Evolutionary conservation across 2,329 filamentous ascomycete genomes (phyloP), one percentile per base, ranked within the genome.

Genomic region (Cryphonectria radicalis): DNA sequence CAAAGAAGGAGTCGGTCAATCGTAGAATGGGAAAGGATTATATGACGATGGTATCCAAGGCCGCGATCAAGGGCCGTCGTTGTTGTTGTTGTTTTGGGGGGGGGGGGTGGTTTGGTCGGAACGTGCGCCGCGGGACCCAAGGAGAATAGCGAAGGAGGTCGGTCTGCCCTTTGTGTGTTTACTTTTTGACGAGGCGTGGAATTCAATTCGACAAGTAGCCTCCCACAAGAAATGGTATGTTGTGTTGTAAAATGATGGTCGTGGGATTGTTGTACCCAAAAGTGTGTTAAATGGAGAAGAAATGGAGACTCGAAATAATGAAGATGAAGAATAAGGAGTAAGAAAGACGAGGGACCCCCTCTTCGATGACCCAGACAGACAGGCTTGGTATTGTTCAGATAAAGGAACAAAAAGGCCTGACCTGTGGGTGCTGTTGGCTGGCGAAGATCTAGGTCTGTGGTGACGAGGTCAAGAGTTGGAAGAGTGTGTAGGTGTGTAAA

Each of bases 191-290:
- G 66, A 64, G 62, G 66, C 59, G 66, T 64, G 63, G 72, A 73
- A 72, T 55, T 68, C 72, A 72, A 72, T 72, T 73, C 72, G 66
- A 70, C 70, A 40, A 35, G 63, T n/a, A 67, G 62, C 60, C 42
- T 32, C 66, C 63, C 43, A 60, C 53, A 50, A n/a, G 22, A n/a
- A 66, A 66, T 59, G 55, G 14, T 42, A 25, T 60, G 35, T 22
- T 32, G 50, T 40, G 46, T 50, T 50, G 46, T 28, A 32, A 68
- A 73, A 73, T 59, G 72, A 69, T 37, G 63, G 72, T 68, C 46
- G 65, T 68, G 65, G 68, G 63, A 64, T n/a, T 60, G 25, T 68
- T 46, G 63, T 70, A 70, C 71, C 68, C 64, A 72, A 66, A 67
- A 37, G 25, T 35, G 46, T 35, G 46, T 35, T 50, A 8, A 50